Evolutionary conservation across 1,284 basidiomycete species (phyloP).

Genomic region (Fomitopsis palustris): DNA sequence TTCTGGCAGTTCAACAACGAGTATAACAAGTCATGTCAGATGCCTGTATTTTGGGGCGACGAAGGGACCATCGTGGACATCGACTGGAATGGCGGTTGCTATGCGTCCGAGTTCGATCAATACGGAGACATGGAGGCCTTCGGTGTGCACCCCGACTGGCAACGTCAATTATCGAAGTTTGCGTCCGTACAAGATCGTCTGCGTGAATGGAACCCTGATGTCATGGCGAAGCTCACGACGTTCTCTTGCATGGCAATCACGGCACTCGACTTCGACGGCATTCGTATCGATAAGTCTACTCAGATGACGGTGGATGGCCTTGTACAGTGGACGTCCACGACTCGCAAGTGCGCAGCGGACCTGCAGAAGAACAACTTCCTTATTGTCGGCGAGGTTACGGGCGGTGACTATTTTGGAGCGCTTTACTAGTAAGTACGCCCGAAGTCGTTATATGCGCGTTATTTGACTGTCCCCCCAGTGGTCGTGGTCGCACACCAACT

Average conservation of each 20-base stretch:
- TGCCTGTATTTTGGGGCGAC: slow-evolving; percentile 79
- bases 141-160: slow-evolving; percentile 91
- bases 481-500: slow-evolving; percentile 79
- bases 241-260: slow-evolving; percentile 85
- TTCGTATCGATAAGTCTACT: slow-evolving; percentile 92
- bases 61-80: slow-evolving; percentile 63
- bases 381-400: slow-evolving; percentile 91
- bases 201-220: slow-evolving; percentile 79
- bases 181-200: slow-evolving; percentile 93
- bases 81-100: slow-evolving; percentile 60
- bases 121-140: slow-evolving; percentile 95
- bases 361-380: slow-evolving; percentile 84
- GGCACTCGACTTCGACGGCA: slow-evolving; percentile 86
- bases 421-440: slow-evolving; percentile 66
- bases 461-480: slow-evolving; percentile 39
- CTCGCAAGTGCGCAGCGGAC: slow-evolving; percentile 66
- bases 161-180: slow-evolving; percentile 91
- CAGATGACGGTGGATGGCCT: slow-evolving; percentile 85
- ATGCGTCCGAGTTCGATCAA: slow-evolving; percentile 84
- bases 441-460: not conserved
- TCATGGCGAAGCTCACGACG: slow-evolving; percentile 70
- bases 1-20: slow-evolving; percentile 52
- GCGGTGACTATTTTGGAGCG: slow-evolving; percentile 86
- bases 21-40: slow-evolving; percentile 69
- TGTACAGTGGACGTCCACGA: slow-evolving; percentile 69